Evolutionary conservation across 768 basidiomycete species (phyloP).

Genomic region (Serendipita sp.): DNA sequence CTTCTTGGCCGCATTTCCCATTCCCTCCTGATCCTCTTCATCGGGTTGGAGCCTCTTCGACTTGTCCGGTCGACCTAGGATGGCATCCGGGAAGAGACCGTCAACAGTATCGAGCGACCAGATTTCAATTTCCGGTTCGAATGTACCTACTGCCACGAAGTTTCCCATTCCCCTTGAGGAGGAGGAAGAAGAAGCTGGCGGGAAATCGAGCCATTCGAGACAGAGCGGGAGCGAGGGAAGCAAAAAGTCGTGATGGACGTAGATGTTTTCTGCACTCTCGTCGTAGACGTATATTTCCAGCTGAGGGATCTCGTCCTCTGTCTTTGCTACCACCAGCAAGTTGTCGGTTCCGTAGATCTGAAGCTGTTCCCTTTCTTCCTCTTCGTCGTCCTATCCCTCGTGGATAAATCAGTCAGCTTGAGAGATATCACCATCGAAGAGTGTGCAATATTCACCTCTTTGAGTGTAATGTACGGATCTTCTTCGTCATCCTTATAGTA

Average conservation of each 20-base stretch:
- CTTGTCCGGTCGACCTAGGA: constrained; percentile 80
- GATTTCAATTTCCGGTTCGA: constrained; percentile 97
- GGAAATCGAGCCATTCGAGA: constrained; percentile 97
- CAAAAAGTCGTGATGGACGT: constrained; percentile 95
- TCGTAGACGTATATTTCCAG: constrained; percentile 95
- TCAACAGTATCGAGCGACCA: constrained; percentile 93
- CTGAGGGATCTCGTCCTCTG: constrained; percentile 91
- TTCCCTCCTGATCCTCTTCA: constrained; percentile 29
- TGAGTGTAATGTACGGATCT: constrained; percentile 92
- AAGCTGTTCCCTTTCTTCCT: constrained; percentile 77
- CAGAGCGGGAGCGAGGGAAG: constrained; percentile 95
- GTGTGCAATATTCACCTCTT: constrained; percentile 45
- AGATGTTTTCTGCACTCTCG: constrained; percentile 78
- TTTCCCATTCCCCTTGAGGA: constrained; percentile 37
- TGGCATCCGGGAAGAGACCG: constrained; percentile 80
- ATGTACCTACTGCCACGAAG: constrained; percentile 91
- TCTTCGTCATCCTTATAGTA: constrained; percentile 86
- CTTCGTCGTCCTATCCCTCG: constrained; percentile 38
- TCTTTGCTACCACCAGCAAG: constrained; percentile 82
- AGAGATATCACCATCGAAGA: background rate
- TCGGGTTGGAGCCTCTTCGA: constrained; percentile 48
- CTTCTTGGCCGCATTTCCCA: constrained; percentile 92
- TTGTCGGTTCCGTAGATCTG: constrained; percentile 85
- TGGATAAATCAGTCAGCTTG: constrained; percentile 18
- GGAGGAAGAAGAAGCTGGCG: constrained; percentile 29